phyloP scores from a whole-genome alignment of 139 green algal species.

The Protoeuglena noctilucae region DNA sequence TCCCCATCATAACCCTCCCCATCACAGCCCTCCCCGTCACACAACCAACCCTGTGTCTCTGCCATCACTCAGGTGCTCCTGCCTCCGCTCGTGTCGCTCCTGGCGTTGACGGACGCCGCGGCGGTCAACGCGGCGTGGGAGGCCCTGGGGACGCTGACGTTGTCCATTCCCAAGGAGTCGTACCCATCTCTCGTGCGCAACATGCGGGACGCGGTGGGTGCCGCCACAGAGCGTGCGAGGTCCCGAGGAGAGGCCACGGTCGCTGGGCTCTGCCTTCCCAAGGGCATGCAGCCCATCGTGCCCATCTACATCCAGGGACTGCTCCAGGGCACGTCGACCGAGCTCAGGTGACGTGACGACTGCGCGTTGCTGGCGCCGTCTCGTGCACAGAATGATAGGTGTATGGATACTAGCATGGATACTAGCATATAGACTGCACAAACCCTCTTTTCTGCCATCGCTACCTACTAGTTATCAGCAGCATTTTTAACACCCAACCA shows the following conservation, averaged over 20 bases:
- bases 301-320: conserved; percentile 78
- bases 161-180: conserved; percentile 69
- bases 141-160: conserved; percentile 49
- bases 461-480: too few species aligned
- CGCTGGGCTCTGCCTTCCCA: conserved; percentile 69
- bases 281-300: conserved; percentile 71
- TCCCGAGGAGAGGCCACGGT: too few species aligned
- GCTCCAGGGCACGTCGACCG: conserved; percentile 40
- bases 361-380: too few species aligned
- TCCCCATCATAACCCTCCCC: too few species aligned
- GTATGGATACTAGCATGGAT: too few species aligned
- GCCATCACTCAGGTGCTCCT: conserved; percentile 3
- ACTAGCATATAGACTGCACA: too few species aligned
- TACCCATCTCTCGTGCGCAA: conserved; percentile 27
- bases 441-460: too few species aligned
- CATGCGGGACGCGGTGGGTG: conserved; percentile 51
- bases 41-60: too few species aligned
- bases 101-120: conserved; percentile 15
- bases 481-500: too few species aligned
- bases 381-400: too few species aligned
- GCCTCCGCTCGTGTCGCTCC: conserved; percentile 8
- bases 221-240: conserved; percentile 53
- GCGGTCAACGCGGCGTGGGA: conserved; percentile 43
- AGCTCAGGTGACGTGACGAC: too few species aligned
- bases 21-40: too few species aligned